A percentile compares a stretch with the other conserved stretches of the same genome.
Evolutionary conservation across 371 early-diverging fungal species (phyloP).

Genomic region (Mucor plumbeus): DNA sequence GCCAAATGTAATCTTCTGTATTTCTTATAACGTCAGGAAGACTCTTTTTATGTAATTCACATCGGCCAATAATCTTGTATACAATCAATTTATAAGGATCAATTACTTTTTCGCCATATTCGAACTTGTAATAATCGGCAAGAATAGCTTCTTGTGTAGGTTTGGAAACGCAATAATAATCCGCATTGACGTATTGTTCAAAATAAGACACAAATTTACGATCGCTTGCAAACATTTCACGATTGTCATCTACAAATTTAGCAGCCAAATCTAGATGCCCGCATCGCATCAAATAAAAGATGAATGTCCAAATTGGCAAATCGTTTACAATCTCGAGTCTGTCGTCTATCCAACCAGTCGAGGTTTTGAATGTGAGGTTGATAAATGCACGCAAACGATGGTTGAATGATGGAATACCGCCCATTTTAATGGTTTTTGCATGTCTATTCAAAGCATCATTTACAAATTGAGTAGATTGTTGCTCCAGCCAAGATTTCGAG

Average conservation of each 20-base stretch:
- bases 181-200: conserved; percentile 65
- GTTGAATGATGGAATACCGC: conserved; percentile 27
- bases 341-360: conserved; percentile 23
- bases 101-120: conserved; percentile 44
- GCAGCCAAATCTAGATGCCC: conserved; percentile 72
- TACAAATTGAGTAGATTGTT: conserved; percentile 14
- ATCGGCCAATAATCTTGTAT: conserved; percentile 85
- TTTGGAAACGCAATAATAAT: conserved; percentile 28
- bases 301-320: conserved; percentile 84
- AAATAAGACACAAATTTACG: conserved; percentile 71
- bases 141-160: conserved; percentile 23
- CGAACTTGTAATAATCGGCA: conserved; percentile 35
- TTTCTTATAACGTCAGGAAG: conserved; percentile 65
- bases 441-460: conserved; percentile 22
- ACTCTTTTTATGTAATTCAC: conserved; percentile 72
- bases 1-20: conserved; percentile 87
- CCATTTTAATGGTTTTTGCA: conserved; percentile 19
- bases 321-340: conserved; percentile 56
- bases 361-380: conserved; percentile 17
- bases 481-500: conserved; percentile 32
- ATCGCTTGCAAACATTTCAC: conserved; percentile 60
- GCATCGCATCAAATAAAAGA: conserved; percentile 79
- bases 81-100: conserved; percentile 88
- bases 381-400: conserved; percentile 29
- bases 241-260: conserved; percentile 63